Evolutionary conservation across 805 yeast species (phyloP), one percentile per base, ranked within the genome.

Genomic region (Millerozyma acaciae): DNA sequence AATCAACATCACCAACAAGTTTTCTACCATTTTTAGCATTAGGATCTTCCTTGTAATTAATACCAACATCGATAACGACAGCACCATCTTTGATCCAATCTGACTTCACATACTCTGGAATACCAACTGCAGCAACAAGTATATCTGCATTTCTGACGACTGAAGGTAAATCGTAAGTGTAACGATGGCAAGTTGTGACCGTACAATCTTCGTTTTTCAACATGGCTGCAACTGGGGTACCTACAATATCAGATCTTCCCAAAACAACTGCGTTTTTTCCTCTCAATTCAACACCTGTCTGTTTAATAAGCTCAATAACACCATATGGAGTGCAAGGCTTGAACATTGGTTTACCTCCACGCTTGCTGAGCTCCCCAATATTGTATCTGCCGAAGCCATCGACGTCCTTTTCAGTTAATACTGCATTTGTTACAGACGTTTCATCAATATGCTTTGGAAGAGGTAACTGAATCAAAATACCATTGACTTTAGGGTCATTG

Each of bases 251-350:
- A 14, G 95, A 84, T 55, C 97, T 77, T 34, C 98, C 97, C 39
- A 93, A 68, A 15, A 90, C 97, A 38, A 89, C 95, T 13, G 94
- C 95, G 41, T 73, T 73, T 48, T 85, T 76, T 36, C 97, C 97
- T n/a, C 75, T 57, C 37, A 88, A 63, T 20, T 66, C 61, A 16
- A 86, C 76, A 6, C 81, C 78, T 30, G 85, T 75, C 43, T 80
- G 72, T 47, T 82, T 76, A 51, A 90, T 70, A 51, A 90, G 66
- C 50, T 79, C 83, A 68, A 90, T 80, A 49, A 88, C 77, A 38
- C 98, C 98, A 62, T 81, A 79, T 35, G 98, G 98, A 18, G 98
- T 90, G 65, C 97, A 90, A 21, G 98, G 97, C 44, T 81, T 70
- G 60, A 87, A 89, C 39, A 67, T 62, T 20, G 97, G 96, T 22